Conservation (phyloP, 2,329 filamentous ascomycete species). For the Trichoderma asperellum region DNA sequence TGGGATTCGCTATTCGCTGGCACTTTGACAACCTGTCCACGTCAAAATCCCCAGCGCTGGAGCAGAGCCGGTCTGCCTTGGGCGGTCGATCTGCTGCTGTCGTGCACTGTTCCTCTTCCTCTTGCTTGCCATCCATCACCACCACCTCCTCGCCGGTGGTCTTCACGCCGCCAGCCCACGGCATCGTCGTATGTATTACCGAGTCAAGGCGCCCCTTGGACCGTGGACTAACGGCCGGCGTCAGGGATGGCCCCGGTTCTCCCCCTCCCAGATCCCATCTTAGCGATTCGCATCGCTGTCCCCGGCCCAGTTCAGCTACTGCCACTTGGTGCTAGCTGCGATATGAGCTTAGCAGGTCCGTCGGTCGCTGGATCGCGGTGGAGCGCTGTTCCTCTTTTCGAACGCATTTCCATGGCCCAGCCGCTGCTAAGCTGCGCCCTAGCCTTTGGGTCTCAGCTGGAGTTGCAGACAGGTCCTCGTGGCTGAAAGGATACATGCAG, state of each 20-base stretch:
- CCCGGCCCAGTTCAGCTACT: constrained; percentile 21
- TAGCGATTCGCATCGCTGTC: constrained; percentile 15
- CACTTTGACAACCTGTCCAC: constrained; percentile 14
- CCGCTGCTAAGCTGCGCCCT: background rate
- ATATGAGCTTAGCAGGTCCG: background rate
- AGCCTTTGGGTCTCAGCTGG: constrained; percentile 5
- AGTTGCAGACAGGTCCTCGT: constrained; percentile 12
- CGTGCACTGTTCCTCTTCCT: background rate
- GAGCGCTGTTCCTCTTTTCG: constrained; percentile 4
- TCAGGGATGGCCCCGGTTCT: constrained; percentile 6
- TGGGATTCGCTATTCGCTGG: constrained; percentile 10
- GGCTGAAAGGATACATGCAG: constrained; percentile 7
- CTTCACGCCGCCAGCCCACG: background rate
- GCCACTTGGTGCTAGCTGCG: background rate
- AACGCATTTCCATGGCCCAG: background rate
- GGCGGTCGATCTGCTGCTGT: background rate
- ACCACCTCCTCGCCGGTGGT: background rate
- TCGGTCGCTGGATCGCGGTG: background rate
- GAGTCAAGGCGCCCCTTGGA: background rate
- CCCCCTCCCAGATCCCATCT: constrained; percentile 13
- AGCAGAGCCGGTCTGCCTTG: background rate
- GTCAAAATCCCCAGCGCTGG: background rate
- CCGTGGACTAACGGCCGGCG: background rate
- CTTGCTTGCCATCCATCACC: background rate
- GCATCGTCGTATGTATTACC: background rate